phyloP scores from a whole-genome alignment of 2,329 filamentous ascomycete genomes.

The Trichoderma atrobrunneum region DNA sequence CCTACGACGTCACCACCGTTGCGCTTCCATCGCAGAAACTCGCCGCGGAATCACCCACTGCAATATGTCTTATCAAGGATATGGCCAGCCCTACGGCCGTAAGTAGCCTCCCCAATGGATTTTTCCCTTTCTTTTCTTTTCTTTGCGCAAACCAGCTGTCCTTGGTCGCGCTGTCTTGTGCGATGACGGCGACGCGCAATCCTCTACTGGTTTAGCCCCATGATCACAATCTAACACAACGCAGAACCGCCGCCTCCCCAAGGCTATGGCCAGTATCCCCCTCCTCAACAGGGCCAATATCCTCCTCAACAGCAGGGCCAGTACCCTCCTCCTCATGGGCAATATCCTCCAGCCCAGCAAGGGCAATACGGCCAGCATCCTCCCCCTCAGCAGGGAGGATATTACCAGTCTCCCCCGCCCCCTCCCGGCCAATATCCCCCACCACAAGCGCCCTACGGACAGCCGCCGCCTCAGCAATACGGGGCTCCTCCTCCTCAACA shows the following conservation, averaged over 20 bases:
- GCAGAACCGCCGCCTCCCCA: conserved; percentile 37
- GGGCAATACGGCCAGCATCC: conserved; percentile 35
- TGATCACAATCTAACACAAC: conserved; percentile 21
- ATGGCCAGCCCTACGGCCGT: conserved; percentile 36
- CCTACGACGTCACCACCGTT: neutral
- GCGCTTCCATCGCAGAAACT: neutral
- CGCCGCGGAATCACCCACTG: neutral
- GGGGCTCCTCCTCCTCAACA: conserved; percentile 33
- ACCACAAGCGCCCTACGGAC: conserved; percentile 26
- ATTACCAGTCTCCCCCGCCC: conserved; percentile 30
- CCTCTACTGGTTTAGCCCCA: neutral
- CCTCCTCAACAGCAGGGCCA: conserved; percentile 34
- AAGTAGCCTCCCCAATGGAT: conserved; percentile 24
- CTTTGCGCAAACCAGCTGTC: neutral
- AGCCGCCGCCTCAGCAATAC: conserved; percentile 28
- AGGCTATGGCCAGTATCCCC: conserved; percentile 40
- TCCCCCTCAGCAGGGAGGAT: conserved; percentile 28
- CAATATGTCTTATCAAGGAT: conserved; percentile 37
- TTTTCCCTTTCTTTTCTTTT: neutral
- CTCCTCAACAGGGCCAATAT: conserved; percentile 37
- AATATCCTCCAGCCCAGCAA: conserved; percentile 32
- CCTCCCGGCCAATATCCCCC: conserved; percentile 29
- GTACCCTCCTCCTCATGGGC: conserved; percentile 33
- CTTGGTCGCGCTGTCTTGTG: neutral
- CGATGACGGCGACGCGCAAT: neutral